Evolutionary conservation across 805 yeast genomes (phyloP), one percentile per base, ranked within the genome.

Genomic region (Yamadazyma sp.): DNA sequence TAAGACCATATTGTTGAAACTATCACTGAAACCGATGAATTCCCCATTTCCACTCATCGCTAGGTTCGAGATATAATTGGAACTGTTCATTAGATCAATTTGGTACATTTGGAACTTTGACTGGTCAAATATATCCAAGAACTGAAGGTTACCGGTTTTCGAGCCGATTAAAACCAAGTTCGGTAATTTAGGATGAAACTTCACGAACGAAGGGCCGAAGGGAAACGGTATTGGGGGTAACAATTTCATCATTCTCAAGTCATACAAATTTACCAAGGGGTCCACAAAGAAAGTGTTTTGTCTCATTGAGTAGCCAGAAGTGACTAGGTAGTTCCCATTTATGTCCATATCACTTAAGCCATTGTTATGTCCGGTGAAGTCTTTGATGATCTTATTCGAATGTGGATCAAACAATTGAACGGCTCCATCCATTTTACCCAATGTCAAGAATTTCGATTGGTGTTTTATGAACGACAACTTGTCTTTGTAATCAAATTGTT

Each of bases 181-280:
- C 5, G 96, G 84, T 34, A 89, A 55, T 43, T 84, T 83, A 5
- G 98, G 97, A 62, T 91, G 97, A 44, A 91, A 70, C 33, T 84
- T 73, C 1, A 84, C 93, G 54, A 75, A 84, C 7, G 84, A 73
- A 1, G 98, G 96, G 9, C 97, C 97, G 0, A 89, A 82, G 1
- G 93, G 89, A 52, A 89, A 88, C 3, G 96, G 78, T 6, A 91
- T 70, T 3, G 97, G 96, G 0, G 95, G 69, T 38, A 82, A 60
- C 2, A 89, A 73, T 36, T 77, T 73, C 77, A 85, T 68, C 40
- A 79, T 75, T 44, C 95, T 73, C 20, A 87, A 57, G 57, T 93
- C 98, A 57, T 78, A 88, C 14, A 88, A 79, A 47, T 82, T 82
- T 14, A 91, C 89, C 44, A 91, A 71, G 0, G 95, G 91, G 54